Conservation (phyloP, 768 basidiomycete species). For the Mycena chlorophos region DNA sequence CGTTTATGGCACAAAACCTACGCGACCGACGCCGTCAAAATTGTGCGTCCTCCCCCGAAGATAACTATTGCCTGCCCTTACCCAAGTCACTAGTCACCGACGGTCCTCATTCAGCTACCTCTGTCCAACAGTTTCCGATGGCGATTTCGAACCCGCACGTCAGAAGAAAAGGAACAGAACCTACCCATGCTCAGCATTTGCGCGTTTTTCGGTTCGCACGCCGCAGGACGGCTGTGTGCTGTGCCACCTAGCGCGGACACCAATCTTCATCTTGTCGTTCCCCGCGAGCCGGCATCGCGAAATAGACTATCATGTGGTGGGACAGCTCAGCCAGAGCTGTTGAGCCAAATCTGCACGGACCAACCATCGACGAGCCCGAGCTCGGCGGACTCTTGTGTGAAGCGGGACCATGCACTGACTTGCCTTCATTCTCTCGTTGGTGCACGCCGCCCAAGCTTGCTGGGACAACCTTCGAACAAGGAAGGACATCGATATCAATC, state of each 20-base stretch:
- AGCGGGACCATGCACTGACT: conserved; percentile 10
- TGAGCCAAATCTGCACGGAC: neutral
- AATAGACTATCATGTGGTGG: conserved; percentile 17
- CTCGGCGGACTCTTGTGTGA: conserved; percentile 18
- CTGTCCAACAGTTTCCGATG: conserved; percentile 9
- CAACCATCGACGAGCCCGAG: conserved; percentile 4
- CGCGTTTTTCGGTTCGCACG: conserved; percentile 15
- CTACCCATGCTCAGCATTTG: conserved; percentile 8
- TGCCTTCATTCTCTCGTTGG: conserved; percentile 13
- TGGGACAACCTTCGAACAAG: neutral
- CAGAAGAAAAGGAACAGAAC: conserved; percentile 6
- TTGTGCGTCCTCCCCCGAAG: too few species aligned
- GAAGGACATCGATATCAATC: neutral
- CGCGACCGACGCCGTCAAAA: too few species aligned
- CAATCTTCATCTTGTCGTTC: too few species aligned
- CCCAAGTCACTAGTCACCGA: too few species aligned
- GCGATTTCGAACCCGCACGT: conserved; percentile 11
- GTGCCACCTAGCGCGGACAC: too few species aligned
- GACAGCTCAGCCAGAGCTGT: conserved; percentile 5
- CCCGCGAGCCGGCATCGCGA: neutral
- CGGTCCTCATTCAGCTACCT: conserved; percentile 1
- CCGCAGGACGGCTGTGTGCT: conserved; percentile 19
- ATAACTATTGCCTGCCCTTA: too few species aligned
- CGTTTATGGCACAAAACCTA: neutral
- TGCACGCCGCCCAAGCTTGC: neutral